These are phyloP conservation scores for Colletotrichum sp. DNA, from an alignment of 2,329 filamentous ascomycete species.

Conservation along the genomic window DNA sequence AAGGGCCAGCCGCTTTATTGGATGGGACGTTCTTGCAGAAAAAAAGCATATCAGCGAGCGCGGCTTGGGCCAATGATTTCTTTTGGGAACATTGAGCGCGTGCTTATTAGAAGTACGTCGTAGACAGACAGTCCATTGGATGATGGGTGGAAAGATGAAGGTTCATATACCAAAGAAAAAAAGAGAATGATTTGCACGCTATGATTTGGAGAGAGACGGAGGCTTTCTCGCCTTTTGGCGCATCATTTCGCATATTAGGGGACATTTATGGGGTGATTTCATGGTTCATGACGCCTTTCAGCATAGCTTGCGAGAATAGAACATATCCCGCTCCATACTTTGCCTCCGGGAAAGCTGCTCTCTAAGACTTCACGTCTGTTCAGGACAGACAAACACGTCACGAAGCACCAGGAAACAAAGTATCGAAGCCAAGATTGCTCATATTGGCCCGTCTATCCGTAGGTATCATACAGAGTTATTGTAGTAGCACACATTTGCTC, in stretches of 20 bases:
- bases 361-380: too few relatives aligned
- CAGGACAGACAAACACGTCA: too few relatives aligned
- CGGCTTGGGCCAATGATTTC: neutral
- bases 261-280: neutral
- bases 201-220: neutral
- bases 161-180: neutral
- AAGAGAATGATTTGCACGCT: neutral
- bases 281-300: neutral
- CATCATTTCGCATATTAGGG: neutral
- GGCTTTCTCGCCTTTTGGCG: neutral
- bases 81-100: neutral
- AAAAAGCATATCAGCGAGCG: neutral
- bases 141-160: neutral
- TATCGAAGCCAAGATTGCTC: constrained; percentile 13
- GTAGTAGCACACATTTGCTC: constrained; percentile 27
- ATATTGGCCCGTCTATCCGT: constrained; percentile 30
- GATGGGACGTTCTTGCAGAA: neutral
- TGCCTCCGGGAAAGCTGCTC: neutral
- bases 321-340: neutral
- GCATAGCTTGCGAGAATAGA: constrained; percentile 16
- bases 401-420: neutral
- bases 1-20: neutral
- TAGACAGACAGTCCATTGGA: neutral
- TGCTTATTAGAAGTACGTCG: neutral
- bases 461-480: constrained; percentile 34